These are phyloP conservation scores for Clonostachys chloroleuca DNA, from an alignment of 2,329 filamentous ascomycete genomes.

Conservation along the genomic window DNA sequence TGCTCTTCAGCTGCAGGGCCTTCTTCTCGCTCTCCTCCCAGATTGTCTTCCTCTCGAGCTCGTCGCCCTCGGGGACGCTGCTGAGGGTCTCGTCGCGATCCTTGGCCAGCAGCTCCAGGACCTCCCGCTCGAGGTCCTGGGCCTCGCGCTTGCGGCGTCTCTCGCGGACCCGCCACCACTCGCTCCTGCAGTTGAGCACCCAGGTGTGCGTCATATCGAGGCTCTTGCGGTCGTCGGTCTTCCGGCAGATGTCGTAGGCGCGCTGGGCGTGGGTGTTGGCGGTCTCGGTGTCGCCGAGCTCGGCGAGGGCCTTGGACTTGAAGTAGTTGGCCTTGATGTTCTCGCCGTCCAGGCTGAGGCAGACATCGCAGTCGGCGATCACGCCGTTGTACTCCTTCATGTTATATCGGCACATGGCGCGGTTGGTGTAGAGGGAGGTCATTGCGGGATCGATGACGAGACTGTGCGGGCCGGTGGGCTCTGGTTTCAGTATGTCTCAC, in stretches of 20 bases:
- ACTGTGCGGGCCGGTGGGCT: conserved; percentile 27
- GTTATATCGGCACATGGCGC: conserved; percentile 76
- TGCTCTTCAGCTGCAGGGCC: conserved; percentile 32
- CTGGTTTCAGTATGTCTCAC: background rate
- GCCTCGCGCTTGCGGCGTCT: conserved; percentile 50
- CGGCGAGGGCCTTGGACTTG: conserved; percentile 78
- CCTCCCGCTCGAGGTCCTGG: conserved; percentile 53
- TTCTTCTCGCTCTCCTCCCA: conserved; percentile 41
- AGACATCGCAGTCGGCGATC: conserved; percentile 71
- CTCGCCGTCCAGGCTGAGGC: conserved; percentile 59
- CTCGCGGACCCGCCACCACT: conserved; percentile 77
- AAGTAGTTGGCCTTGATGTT: conserved; percentile 83
- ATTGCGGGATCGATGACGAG: conserved; percentile 77
- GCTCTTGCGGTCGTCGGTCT: conserved; percentile 54
- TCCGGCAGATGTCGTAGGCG: conserved; percentile 69
- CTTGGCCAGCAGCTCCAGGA: conserved; percentile 45
- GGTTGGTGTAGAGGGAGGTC: conserved; percentile 81
- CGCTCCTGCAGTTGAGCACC: conserved; percentile 79
- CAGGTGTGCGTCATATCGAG: conserved; percentile 67
- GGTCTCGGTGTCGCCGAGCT: conserved; percentile 58
- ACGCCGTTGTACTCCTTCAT: conserved; percentile 69
- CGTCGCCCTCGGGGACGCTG: conserved; percentile 26
- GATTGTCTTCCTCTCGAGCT: conserved; percentile 43
- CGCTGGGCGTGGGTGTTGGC: conserved; percentile 65
- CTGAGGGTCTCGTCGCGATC: conserved; percentile 38